phyloP scores from a whole-genome alignment of 164 flowering plant species.

The Nelumbo lutea region DNA sequence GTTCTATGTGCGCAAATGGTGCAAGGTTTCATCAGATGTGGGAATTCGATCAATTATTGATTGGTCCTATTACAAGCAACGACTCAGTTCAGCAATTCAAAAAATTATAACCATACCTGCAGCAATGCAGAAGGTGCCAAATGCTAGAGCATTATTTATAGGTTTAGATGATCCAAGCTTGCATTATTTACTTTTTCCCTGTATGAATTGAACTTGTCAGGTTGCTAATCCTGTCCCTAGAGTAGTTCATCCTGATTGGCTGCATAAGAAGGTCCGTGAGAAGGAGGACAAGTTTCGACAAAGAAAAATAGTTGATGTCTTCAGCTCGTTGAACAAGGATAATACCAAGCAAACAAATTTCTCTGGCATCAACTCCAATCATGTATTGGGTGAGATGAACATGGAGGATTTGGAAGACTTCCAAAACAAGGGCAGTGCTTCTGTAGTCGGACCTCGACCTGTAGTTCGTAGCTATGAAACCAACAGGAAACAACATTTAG shows the following conservation, averaged over 20 bases:
- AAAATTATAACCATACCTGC: constrained; percentile 98
- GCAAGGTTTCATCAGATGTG: constrained; percentile 84
- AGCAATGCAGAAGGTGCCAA: constrained; percentile 95
- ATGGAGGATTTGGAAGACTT: constrained; percentile 78
- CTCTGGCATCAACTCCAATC: constrained; percentile 13
- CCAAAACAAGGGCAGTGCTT: constrained; percentile 27
- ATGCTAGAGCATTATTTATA: constrained; percentile 3
- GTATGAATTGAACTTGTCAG: constrained; percentile 34
- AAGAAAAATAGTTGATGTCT: constrained; percentile 73
- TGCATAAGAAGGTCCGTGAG: constrained; percentile 92
- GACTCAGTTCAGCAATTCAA: constrained; percentile 92
- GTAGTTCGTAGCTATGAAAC: constrained; percentile 58
- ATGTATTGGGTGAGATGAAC: constrained; percentile 24
- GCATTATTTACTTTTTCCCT: not conserved
- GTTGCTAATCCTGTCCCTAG: constrained; percentile 96
- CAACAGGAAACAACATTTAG: constrained; percentile 26
- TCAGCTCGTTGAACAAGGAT: constrained; percentile 37
- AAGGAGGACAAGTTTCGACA: constrained; percentile 96
- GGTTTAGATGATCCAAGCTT: not conserved
- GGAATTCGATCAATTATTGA: constrained; percentile 88
- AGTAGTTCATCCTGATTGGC: constrained; percentile 98
- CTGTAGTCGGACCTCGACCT: constrained; percentile 50
- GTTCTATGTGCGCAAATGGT: constrained; percentile 85
- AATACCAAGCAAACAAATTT: constrained; percentile 16
- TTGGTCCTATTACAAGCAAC: constrained; percentile 98